phyloP scores from a whole-genome alignment of 768 basidiomycete genomes.

The Neoboletus subvelutipes region DNA sequence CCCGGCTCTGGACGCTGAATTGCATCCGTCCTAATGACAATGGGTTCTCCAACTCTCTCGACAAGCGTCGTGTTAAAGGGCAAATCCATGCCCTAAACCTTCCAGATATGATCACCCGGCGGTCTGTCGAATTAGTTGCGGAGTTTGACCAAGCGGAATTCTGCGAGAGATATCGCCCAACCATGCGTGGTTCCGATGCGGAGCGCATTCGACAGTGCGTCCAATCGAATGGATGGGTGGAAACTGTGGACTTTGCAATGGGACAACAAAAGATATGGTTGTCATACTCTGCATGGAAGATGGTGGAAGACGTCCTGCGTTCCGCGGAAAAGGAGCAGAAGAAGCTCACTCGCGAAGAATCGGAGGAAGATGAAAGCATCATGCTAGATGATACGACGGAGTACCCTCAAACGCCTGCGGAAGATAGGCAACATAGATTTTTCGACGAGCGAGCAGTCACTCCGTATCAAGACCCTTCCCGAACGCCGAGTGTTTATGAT shows the following conservation, averaged over 20 bases:
- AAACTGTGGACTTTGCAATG: constrained; percentile 52
- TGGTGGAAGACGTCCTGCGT: constrained; percentile 55
- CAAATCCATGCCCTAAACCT: constrained; percentile 56
- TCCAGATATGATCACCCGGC: constrained; percentile 50
- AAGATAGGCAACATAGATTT: constrained; percentile 32
- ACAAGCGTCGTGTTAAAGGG: constrained; percentile 58
- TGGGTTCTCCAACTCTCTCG: constrained; percentile 60
- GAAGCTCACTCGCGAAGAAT: constrained; percentile 39
- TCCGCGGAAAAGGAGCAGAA: constrained; percentile 49
- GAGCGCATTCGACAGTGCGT: constrained; percentile 53
- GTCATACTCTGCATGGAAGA: constrained; percentile 56
- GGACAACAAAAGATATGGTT: constrained; percentile 58
- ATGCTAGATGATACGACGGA: constrained; percentile 41
- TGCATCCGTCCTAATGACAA: constrained; percentile 69
- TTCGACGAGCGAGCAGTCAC: constrained; percentile 32
- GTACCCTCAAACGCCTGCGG: constrained; percentile 34
- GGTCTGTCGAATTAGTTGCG: constrained; percentile 49
- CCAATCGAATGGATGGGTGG: constrained; percentile 50
- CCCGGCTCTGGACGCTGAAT: constrained; percentile 52
- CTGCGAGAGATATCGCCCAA: constrained; percentile 53
- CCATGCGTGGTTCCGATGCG: constrained; percentile 44
- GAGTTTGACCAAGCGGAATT: constrained; percentile 51
- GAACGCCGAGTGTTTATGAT: constrained; percentile 29
- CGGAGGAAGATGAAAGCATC: constrained; percentile 48
- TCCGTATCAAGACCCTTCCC: constrained; percentile 32